These are phyloP conservation scores for Penicillium sp. DNA, from an alignment of 2,329 filamentous ascomycete genomes.

Conservation along the genomic window DNA sequence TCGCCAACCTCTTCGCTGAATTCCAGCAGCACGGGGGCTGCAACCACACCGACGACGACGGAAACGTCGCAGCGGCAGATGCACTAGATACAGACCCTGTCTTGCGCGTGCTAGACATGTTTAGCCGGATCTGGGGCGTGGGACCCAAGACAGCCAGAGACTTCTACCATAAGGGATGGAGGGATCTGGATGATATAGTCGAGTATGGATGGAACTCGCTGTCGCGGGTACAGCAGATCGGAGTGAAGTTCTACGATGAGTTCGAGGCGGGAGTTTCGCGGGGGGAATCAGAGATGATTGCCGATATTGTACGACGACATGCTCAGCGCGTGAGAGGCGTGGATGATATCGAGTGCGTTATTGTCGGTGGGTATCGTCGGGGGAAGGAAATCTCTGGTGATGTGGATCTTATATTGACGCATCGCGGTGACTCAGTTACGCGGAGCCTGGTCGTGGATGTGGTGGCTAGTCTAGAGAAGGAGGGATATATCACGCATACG, in stretches of 20 bases:
- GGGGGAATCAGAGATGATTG: conserved; percentile 67
- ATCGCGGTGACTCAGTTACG: conserved; percentile 67
- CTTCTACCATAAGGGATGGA: conserved; percentile 73
- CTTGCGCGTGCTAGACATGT: conserved; percentile 61
- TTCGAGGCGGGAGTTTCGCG: conserved; percentile 68
- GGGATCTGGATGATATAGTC: conserved; percentile 78
- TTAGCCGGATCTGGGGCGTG: conserved; percentile 90
- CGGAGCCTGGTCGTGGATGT: conserved; percentile 66
- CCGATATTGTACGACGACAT: conserved; percentile 58
- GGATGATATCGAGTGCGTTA: conserved; percentile 53
- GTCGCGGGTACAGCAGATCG: conserved; percentile 82
- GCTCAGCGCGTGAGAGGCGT: conserved; percentile 59
- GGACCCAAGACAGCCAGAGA: conserved; percentile 73
- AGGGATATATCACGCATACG: conserved; percentile 73
- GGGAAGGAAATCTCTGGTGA: conserved; percentile 72
- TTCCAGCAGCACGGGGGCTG: conserved; percentile 51
- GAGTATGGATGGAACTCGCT: conserved; percentile 74
- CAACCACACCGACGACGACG: conserved; percentile 41
- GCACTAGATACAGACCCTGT: conserved; percentile 61
- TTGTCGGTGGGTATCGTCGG: conserved; percentile 77
- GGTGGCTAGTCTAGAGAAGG: conserved; percentile 64
- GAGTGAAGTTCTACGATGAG: conserved; percentile 89
- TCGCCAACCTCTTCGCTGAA: conserved; percentile 71
- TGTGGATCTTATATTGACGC: conserved; percentile 79
- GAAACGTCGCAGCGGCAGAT: conserved; percentile 59